Conservation (phyloP, 2,329 filamentous ascomycete species). For the Curvularia hawaiiensis region DNA sequence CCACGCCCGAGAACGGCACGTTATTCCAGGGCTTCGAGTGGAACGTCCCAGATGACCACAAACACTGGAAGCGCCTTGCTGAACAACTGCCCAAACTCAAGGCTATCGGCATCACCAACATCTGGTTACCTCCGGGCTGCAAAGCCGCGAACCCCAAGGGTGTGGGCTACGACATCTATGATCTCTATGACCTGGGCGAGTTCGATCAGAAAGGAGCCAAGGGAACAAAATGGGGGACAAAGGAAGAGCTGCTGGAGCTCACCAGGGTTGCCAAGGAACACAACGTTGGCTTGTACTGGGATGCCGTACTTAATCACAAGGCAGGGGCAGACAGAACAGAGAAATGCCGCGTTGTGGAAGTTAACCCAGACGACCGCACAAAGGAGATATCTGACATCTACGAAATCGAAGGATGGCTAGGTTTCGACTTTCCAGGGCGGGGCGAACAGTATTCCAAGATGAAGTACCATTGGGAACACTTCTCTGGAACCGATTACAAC, state of each 20-base stretch:
- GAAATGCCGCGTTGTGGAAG: slow-evolving; percentile 66
- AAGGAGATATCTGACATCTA: slow-evolving; percentile 60
- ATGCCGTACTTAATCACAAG: slow-evolving; percentile 75
- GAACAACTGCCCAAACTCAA: slow-evolving; percentile 60
- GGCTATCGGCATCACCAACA: slow-evolving; percentile 59
- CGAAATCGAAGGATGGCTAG: slow-evolving; percentile 71
- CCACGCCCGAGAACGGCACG: slow-evolving; percentile 46
- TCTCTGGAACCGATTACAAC: slow-evolving; percentile 71
- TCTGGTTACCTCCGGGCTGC: slow-evolving; percentile 73
- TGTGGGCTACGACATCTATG: slow-evolving; percentile 68
- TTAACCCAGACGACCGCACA: slow-evolving; percentile 64
- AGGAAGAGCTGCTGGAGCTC: slow-evolving; percentile 64
- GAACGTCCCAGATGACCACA: slow-evolving; percentile 66
- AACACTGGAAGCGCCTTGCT: slow-evolving; percentile 65
- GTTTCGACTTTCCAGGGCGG: slow-evolving; percentile 68
- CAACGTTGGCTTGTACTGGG: slow-evolving; percentile 67
- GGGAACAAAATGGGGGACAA: slow-evolving; percentile 72
- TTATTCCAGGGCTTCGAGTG: slow-evolving; percentile 77
- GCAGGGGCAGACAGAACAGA: slow-evolving; percentile 71
- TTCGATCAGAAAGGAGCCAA: slow-evolving; percentile 71
- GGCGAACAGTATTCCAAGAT: slow-evolving; percentile 63
- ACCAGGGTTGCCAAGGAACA: slow-evolving; percentile 56
- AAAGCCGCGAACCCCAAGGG: slow-evolving; percentile 66
- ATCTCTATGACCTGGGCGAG: slow-evolving; percentile 72
- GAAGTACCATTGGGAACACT: slow-evolving; percentile 71